These are phyloP conservation scores for Rhododendron griersonianum DNA, from an alignment of 148 eudicot species.

Conservation along the genomic window DNA sequence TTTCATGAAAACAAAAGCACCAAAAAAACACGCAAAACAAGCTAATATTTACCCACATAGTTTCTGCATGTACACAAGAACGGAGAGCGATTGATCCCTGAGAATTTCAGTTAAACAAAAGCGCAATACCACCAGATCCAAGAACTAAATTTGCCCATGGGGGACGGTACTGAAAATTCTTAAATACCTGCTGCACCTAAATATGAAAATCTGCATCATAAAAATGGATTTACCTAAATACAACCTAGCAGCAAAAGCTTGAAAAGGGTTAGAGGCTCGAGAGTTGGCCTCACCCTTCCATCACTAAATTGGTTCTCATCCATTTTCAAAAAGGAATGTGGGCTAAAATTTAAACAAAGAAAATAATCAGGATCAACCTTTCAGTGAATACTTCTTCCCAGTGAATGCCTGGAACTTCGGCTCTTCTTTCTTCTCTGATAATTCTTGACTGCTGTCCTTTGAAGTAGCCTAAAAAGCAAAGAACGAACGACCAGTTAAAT, in stretches of 20 bases:
- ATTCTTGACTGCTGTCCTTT: constrained; percentile 11
- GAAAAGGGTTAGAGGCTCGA: not conserved
- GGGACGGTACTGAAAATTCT: not conserved
- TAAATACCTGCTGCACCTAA: not conserved
- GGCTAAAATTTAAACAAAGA: not conserved
- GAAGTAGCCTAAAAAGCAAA: constrained; percentile 2
- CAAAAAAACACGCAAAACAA: not conserved
- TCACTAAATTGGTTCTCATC: not conserved
- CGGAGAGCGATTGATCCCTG: not conserved
- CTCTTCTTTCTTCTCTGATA: constrained; percentile 8
- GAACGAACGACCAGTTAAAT: not conserved
- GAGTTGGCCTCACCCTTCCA: not conserved
- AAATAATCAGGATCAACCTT: not conserved
- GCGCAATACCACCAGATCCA: not conserved
- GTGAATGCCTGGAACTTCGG: constrained; percentile 25
- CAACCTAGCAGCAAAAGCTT: not conserved
- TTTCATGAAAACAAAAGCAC: not conserved
- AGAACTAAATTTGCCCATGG: not conserved
- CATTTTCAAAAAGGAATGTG: not conserved
- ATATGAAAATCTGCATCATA: not conserved
- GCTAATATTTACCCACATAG: not conserved
- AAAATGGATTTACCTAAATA: not conserved
- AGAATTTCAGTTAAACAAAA: not conserved
- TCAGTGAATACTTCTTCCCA: constrained; percentile 25
- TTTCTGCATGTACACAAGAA: not conserved